Evolutionary conservation across 164 flowering plant species (phyloP).

Genomic region (Brasenia schreberi): DNA sequence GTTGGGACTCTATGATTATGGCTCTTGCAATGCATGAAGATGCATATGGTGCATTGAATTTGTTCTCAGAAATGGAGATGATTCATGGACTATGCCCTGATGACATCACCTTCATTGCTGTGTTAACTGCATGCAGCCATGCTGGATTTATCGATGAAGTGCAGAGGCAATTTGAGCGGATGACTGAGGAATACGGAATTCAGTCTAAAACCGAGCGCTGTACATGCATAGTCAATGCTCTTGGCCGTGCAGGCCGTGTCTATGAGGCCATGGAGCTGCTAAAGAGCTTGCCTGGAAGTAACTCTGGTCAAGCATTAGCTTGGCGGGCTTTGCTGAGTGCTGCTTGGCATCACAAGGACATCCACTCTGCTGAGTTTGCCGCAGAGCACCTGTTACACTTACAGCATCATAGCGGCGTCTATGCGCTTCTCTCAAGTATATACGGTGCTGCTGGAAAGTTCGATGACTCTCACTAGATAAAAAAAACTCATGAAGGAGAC

Average conservation of each 20-base stretch:
- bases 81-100: not conserved
- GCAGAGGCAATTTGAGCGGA: constrained; percentile 21
- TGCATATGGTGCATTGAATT: constrained; percentile 1
- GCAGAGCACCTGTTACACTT: constrained; percentile 31
- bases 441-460: constrained; percentile 37
- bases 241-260: constrained; percentile 37
- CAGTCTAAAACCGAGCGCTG: constrained; percentile 51
- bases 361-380: constrained; percentile 29
- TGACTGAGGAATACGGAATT: constrained; percentile 30
- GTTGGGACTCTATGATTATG: constrained; percentile 1
- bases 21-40: not conserved
- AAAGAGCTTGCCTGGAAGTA: constrained; percentile 15
- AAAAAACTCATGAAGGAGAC: constrained; percentile 34
- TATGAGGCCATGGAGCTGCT: constrained; percentile 38
- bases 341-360: constrained; percentile 27
- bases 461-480: constrained; percentile 25
- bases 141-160: constrained; percentile 42
- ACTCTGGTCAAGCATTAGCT: constrained; percentile 40
- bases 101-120: constrained; percentile 40
- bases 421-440: constrained; percentile 45
- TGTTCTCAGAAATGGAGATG: not conserved
- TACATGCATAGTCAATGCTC: constrained; percentile 44
- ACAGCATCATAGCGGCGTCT: constrained; percentile 47
- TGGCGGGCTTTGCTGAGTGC: constrained; percentile 63
- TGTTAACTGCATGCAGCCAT: constrained; percentile 51